Evolutionary conservation across 2,329 filamentous ascomycete species (phyloP), one percentile per base, ranked within the genome.

Genomic region (Trichoderma hamatum): DNA sequence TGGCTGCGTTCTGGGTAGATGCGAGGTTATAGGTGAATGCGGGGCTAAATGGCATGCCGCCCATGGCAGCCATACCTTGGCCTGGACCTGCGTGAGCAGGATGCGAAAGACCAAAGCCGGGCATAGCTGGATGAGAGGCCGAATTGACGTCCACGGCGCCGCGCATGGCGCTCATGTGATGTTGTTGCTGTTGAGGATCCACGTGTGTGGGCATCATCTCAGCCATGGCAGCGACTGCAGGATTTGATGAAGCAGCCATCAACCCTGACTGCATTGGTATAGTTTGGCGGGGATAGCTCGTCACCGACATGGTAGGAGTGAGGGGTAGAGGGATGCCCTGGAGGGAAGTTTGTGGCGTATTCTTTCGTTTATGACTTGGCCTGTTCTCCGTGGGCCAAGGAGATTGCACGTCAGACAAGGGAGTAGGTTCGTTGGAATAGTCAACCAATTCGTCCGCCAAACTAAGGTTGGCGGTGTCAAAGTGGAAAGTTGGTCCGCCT

Each of bases 391-490:
- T 77, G 5, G 74, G 73, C 62, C 81, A 81, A 1, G 81, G 79
- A 1, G 82, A 80, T 66, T 86, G 85, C 0, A 86, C 73, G 65
- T 84, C 85, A 62, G 84, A 81, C 0, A 81, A 82, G 0, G 81
- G 78, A 67, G 85, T 88, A 65, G 84, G 82, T 73, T 91, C 88
- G 16, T 86, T 82, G 2, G 85, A 80, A 54, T 86, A 85, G 71
- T 92, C 90, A 16, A 89, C 80, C 9, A 85, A 79, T 1, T 91
- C 85, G 73, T 95, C 92, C 1, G 86, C 81, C 66, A 96, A 87
- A 19, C 87, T 90, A 46, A 95, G 83, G 75, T 94, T 92, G 1
- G 91, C 89, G 1, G 91, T 88, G 74, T 96, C 92, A 67, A 96
- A 92, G 5, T 79, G 82, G 72, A 84, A 86, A 0, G 85, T 83